phyloP scores from a whole-genome alignment of 768 basidiomycete species.

The Tephrocybe rancida region DNA sequence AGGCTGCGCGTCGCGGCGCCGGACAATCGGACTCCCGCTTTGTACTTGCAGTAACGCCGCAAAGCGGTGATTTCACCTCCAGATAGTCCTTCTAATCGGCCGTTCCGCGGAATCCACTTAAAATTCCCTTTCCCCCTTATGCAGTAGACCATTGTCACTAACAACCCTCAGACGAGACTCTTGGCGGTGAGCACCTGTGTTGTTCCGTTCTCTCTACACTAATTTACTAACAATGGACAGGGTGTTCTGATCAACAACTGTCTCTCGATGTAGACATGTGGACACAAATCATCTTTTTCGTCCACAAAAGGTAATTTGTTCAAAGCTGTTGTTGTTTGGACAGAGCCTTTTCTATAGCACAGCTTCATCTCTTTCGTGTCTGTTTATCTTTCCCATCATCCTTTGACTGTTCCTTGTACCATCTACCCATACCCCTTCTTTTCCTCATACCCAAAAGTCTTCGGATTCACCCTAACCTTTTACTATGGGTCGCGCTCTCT shows the following conservation, averaged over 20 bases:
- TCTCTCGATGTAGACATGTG: neutral
- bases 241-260: slow-evolving; percentile 8
- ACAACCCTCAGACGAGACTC: too few relatives aligned
- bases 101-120: too few relatives aligned
- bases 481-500: slow-evolving; percentile 63
- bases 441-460: slow-evolving; percentile 23
- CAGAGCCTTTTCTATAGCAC: neutral
- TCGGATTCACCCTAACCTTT: slow-evolving; percentile 17
- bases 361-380: slow-evolving; percentile 1
- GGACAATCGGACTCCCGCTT: too few relatives aligned
- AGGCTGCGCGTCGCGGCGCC: neutral
- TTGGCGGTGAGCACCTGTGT: too few relatives aligned
- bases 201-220: too few relatives aligned
- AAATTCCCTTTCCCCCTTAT: too few relatives aligned
- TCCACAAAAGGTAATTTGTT: slow-evolving; percentile 16
- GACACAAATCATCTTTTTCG: neutral
- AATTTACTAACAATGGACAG: neutral
- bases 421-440: slow-evolving; percentile 21
- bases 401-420: slow-evolving; percentile 16
- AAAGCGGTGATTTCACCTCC: too few relatives aligned
- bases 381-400: slow-evolving; percentile 12
- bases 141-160: too few relatives aligned
- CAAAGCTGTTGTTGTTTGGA: slow-evolving; percentile 18
- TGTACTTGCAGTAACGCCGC: too few relatives aligned
- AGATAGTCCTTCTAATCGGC: too few relatives aligned